A percentile compares a stretch with the other conserved stretches of the same genome.
Conservation (phyloP, 2,329 filamentous ascomycete genomes). For the Neoascochyta sp. region DNA sequence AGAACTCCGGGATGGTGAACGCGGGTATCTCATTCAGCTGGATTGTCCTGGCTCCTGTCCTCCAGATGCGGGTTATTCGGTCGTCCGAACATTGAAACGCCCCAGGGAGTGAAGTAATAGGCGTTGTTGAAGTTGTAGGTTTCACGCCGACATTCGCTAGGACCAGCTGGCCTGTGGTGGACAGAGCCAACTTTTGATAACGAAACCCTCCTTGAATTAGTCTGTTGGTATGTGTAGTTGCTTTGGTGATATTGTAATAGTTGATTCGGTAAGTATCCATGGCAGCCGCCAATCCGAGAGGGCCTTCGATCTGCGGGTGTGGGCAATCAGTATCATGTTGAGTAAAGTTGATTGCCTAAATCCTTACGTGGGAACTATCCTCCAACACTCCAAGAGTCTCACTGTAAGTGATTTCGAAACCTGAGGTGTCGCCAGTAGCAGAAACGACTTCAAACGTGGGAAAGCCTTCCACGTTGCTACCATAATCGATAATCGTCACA, state of each 20-base stretch:
- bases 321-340: too few species aligned
- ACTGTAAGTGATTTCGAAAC: conserved; percentile 3
- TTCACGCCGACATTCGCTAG: conserved; percentile 28
- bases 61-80: conserved; percentile 29
- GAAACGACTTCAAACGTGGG: conserved; percentile 13
- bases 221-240: conserved; percentile 24
- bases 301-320: conserved; percentile 35
- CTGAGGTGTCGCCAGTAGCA: conserved; percentile 9
- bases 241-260: conserved; percentile 31
- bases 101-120: conserved; percentile 23
- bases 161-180: conserved; percentile 23
- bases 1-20: conserved; percentile 24
- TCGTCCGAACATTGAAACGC: conserved; percentile 30
- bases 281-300: conserved; percentile 34
- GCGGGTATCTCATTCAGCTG: conserved; percentile 31
- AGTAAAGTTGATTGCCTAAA: too few species aligned
- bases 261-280: conserved; percentile 41
- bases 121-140: conserved; percentile 17
- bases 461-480: conserved; percentile 10
- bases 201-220: conserved; percentile 39
- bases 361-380: too few species aligned
- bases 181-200: conserved; percentile 40
- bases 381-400: conserved; percentile 1
- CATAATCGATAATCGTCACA: conserved; percentile 11
- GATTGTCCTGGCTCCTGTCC: conserved; percentile 29